Conservation (phyloP, 2,329 filamentous ascomycete species). For the Ophiostoma ulmi region DNA sequence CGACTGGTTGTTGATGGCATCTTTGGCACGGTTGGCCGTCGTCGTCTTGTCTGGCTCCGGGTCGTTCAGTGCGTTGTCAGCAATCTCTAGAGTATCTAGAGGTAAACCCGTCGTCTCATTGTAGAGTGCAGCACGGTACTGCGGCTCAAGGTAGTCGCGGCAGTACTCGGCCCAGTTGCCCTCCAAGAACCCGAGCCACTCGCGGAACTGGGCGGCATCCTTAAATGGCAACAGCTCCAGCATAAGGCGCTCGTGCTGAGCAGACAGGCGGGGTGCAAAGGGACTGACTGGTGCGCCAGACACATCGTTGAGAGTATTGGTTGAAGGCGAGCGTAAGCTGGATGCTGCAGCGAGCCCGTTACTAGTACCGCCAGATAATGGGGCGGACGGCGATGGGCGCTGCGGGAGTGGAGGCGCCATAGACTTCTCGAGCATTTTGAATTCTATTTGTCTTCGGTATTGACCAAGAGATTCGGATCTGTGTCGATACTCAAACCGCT, state of each 20-base stretch:
- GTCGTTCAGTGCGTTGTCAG: background rate
- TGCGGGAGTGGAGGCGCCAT: background rate
- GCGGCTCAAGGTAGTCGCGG: slow-evolving; percentile 32
- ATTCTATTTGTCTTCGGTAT: background rate
- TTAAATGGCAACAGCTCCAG: slow-evolving; percentile 39
- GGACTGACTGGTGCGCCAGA: background rate
- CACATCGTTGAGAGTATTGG: background rate
- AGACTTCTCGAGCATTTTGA: background rate
- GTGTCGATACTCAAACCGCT: background rate
- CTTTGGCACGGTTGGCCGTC: slow-evolving; percentile 33
- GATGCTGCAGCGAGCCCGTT: background rate
- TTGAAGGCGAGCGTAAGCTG: background rate
- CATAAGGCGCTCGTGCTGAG: slow-evolving; percentile 38
- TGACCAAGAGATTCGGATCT: background rate
- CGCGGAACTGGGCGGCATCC: slow-evolving; percentile 34
- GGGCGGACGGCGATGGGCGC: slow-evolving; percentile 4
- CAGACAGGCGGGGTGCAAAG: slow-evolving; percentile 25
- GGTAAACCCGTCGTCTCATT: slow-evolving; percentile 16
- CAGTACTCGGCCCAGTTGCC: slow-evolving; percentile 39
- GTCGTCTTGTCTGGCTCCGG: slow-evolving; percentile 29
- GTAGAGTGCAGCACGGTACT: slow-evolving; percentile 10
- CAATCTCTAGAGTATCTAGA: background rate
- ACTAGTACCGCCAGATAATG: background rate
- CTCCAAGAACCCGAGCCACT: slow-evolving; percentile 36
- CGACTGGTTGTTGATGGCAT: slow-evolving; percentile 32